Base-by-base conservation (phyloP, 257 asterid genomes). In the Ligustrum vulgare region DNA sequence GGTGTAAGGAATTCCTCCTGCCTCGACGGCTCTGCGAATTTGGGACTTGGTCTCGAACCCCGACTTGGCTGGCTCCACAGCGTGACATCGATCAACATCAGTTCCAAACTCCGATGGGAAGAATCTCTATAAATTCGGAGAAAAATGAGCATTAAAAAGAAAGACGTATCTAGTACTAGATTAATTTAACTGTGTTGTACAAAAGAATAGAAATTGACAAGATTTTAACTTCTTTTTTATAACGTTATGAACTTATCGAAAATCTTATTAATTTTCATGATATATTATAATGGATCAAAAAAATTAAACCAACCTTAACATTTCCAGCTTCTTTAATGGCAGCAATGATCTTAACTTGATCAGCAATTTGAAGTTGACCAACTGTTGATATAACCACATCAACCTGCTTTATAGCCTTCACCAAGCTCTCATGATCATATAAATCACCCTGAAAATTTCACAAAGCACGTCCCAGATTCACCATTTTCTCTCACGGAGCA, bases 311-410 rank as follows among this genome's bases (percentile, higher is more conserved):
- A 33, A 91, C 96, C 96, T 91, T 89, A 28, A 91, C 68, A 76
- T 91, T 89, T n/a, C 94, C 94, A 49, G 94, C 92, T 67, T 91
- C 91, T 77, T 89, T 89, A 23, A 91, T 89, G 1, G 96, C 94
- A 71, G 82, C 86, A 83, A 91, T 85, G 72, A 91, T 82, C 81
- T 89, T 87, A 2, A 20, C 54, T 67, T 91, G 96, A 78, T 89
- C 94, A 2, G 68, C 83, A 51, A 89, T 47, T 63, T 89, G 96
- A 72, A 75, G 12, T 33, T 62, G 70, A 0, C 96, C 94, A 13
- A 91, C 81, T 0, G 89, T 77, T 18, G 96, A 91, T 51, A 89
- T 87, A 5, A 90, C 96, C 54, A 90, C 92, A 80, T 90, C 94
- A 64, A 89, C 96, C 12, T 86, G 86, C 75, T 89, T 90, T 22